phyloP scores from a whole-genome alignment of 2,329 filamentous ascomycete genomes.

The Ambrosiella beaveri region DNA sequence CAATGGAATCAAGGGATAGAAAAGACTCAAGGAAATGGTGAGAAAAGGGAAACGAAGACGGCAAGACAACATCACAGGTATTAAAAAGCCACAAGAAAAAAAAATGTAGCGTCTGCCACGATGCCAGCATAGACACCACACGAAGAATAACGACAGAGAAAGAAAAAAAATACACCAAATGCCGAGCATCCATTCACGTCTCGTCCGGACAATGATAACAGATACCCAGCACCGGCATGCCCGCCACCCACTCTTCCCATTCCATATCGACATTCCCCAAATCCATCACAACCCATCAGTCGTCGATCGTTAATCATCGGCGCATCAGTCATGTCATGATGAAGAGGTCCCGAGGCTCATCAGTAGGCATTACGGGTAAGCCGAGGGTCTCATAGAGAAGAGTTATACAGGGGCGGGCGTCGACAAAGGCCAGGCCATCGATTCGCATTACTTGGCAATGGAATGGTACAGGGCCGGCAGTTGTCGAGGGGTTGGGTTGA shows the following conservation, averaged over 20 bases:
- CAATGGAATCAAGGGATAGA: constrained; percentile 14
- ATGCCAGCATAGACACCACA: background rate
- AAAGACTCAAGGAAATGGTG: constrained; percentile 15
- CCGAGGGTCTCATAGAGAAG: background rate
- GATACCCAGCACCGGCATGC: no score
- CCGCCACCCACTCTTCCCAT: background rate
- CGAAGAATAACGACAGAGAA: background rate
- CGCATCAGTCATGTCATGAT: background rate
- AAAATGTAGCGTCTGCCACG: background rate
- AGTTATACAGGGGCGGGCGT: background rate
- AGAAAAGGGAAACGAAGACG: background rate
- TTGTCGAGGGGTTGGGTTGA: background rate
- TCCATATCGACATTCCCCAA: background rate
- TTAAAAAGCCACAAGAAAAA: constrained; percentile 28
- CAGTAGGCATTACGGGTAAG: background rate
- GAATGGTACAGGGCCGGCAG: no score
- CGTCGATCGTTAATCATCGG: constrained; percentile 1
- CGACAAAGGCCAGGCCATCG: no score
- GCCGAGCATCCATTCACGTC: background rate
- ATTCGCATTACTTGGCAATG: no score
- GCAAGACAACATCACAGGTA: constrained; percentile 18
- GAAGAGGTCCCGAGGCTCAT: background rate
- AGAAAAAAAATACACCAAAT: background rate
- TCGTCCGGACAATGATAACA: background rate
- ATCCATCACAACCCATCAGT: background rate